Conservation (phyloP, 768 basidiomycete species). For the Leccinum rimulosum region DNA sequence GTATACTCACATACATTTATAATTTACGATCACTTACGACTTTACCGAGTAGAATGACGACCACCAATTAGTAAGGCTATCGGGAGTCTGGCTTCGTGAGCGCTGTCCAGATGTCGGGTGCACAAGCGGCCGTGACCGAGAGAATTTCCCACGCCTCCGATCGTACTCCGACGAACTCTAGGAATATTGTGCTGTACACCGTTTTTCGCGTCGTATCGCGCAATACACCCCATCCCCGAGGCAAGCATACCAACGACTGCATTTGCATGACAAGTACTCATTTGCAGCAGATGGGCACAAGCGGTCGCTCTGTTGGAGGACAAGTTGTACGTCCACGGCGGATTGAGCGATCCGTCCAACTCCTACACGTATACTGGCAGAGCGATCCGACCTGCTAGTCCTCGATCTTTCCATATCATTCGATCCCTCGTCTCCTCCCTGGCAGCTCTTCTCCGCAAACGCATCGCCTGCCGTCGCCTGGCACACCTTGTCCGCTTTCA, state of each 20-base stretch:
- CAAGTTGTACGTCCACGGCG: conserved; percentile 72
- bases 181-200: too few species aligned
- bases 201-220: too few species aligned
- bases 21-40: too few species aligned
- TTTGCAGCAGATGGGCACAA: conserved; percentile 76
- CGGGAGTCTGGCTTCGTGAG: too few species aligned
- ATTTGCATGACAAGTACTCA: conserved; percentile 6
- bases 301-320: conserved; percentile 58
- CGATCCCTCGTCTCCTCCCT: conserved; percentile 60
- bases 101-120: conserved; percentile 31
- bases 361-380: conserved; percentile 71
- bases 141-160: too few species aligned
- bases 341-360: conserved; percentile 72
- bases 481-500: conserved; percentile 74
- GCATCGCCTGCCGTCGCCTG: conserved; percentile 67
- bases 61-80: too few species aligned
- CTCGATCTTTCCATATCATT: conserved; percentile 67
- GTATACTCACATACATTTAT: too few species aligned
- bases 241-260: conserved; percentile 6
- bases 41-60: too few species aligned
- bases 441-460: conserved; percentile 53
- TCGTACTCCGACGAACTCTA: too few species aligned
- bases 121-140: too few species aligned
- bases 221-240: conserved; percentile 28
- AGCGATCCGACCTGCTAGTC: conserved; percentile 63